These are phyloP conservation scores for Aspergillus fumigatus DNA, from an alignment of 2,329 filamentous ascomycete species.

Conservation along the genomic window DNA sequence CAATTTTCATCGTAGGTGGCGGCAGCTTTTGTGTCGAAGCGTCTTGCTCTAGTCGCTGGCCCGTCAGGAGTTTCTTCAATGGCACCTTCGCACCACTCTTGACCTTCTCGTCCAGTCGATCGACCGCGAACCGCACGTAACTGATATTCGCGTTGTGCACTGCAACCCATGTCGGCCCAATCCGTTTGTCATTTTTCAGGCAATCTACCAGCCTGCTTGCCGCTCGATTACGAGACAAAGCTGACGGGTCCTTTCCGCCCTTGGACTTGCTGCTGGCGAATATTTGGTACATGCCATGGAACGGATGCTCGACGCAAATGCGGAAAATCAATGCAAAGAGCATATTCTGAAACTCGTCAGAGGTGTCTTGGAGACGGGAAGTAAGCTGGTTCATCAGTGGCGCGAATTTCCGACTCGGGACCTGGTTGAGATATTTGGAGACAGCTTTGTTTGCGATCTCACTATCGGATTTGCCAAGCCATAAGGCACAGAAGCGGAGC, in stretches of 20 bases:
- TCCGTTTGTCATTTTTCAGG: slow-evolving; percentile 50
- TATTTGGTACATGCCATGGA: slow-evolving; percentile 95
- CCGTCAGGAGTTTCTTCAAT: slow-evolving; percentile 61
- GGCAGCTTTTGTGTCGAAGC: slow-evolving; percentile 68
- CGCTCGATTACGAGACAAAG: slow-evolving; percentile 67
- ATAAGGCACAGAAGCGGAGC: slow-evolving; percentile 86
- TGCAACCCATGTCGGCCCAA: slow-evolving; percentile 61
- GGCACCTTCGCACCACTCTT: slow-evolving; percentile 63
- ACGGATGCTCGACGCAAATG: slow-evolving; percentile 90
- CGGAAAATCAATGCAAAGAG: slow-evolving; percentile 69
- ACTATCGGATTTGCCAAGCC: slow-evolving; percentile 82
- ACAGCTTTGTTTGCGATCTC: slow-evolving; percentile 74
- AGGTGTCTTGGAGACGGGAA: slow-evolving; percentile 74
- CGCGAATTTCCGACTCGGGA: slow-evolving; percentile 89
- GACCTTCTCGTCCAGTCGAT: slow-evolving; percentile 53
- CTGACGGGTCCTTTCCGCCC: slow-evolving; percentile 65
- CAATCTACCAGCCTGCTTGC: slow-evolving; percentile 63
- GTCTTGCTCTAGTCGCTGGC: slow-evolving; percentile 58
- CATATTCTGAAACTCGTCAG: slow-evolving; percentile 68
- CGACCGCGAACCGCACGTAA: slow-evolving; percentile 50
- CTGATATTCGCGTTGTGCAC: slow-evolving; percentile 69
- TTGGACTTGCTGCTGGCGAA: slow-evolving; percentile 74
- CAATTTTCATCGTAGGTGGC: slow-evolving; percentile 82
- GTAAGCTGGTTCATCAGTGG: slow-evolving; percentile 92
- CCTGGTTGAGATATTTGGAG: slow-evolving; percentile 61